Conservation (phyloP, 1,284 basidiomycete genomes). For the Porogramme epimiltina region DNA sequence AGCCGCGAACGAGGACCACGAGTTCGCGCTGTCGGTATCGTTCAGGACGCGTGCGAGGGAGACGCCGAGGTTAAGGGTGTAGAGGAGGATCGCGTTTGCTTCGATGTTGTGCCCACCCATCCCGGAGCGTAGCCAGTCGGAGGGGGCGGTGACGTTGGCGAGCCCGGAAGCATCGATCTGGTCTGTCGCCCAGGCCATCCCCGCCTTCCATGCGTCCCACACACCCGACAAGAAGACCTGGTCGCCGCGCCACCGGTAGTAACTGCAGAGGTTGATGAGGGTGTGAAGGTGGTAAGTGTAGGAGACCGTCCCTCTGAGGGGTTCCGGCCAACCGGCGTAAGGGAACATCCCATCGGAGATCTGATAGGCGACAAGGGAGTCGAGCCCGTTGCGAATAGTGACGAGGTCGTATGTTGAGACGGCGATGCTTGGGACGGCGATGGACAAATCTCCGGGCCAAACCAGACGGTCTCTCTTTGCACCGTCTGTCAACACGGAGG, state of each 20-base stretch:
- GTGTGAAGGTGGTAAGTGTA: slow-evolving; percentile 22
- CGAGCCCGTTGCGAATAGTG: slow-evolving; percentile 17
- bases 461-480: slow-evolving; percentile 21
- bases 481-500: slow-evolving; percentile 16
- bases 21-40: slow-evolving; percentile 4
- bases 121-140: slow-evolving; percentile 20
- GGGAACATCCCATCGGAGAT: slow-evolving; percentile 7
- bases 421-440: slow-evolving; percentile 17
- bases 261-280: slow-evolving; percentile 18
- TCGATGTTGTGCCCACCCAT: slow-evolving; percentile 25
- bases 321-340: slow-evolving; percentile 15
- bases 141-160: slow-evolving; percentile 16
- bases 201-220: slow-evolving; percentile 16
- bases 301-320: slow-evolving; percentile 8
- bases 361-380: slow-evolving; percentile 17
- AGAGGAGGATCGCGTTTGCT: slow-evolving; percentile 21
- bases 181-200: slow-evolving; percentile 15
- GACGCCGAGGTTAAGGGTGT: slow-evolving; percentile 16
- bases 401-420: slow-evolving; percentile 18
- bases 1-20: slow-evolving; percentile 8
- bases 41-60: slow-evolving; percentile 8
- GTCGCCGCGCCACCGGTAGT: slow-evolving; percentile 20
- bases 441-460: slow-evolving; percentile 22
- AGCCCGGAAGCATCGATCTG: slow-evolving; percentile 18
- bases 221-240: slow-evolving; percentile 10